Evolutionary conservation across 164 flowering plant genomes (phyloP), one percentile per base, ranked within the genome.

Genomic region (Aristolochia fimbriata): DNA sequence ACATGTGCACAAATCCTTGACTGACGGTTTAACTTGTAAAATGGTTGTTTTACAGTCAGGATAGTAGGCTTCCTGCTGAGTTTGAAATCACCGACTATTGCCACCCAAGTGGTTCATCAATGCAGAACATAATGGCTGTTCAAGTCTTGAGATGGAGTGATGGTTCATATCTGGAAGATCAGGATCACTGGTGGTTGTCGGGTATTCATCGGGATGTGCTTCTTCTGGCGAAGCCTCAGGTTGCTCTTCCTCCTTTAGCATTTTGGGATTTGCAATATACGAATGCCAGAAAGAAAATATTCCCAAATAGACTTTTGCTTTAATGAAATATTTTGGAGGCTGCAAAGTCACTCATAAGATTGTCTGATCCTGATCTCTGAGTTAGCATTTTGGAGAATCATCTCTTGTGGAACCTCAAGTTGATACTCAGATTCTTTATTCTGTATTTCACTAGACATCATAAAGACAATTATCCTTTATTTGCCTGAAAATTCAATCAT

Each of bases 151-250:
- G 91, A 80, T 93, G 99, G 99, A 87, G 94, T 79, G 97, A 90
- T 76, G 99, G 99, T 49, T 86, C 99, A 58, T 93, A 88, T 79
- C 96, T 93, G 68, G 99, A 93, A 82, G 99, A 93, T 80, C 99
- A 93, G 80, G 99, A 93, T 70, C 99, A 93, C 68, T 93, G 99
- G 99, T 77, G 99, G 97, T 63, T 93, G 55, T 93, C 97, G 68
- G 99, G 99, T 47, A 86, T 93, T 62, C 99, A 93, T 65, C 86
- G 99, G 56, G 92, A 93, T 72, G 99, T 90, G 73, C 84, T 86
- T 59, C 87, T 93, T 78, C 78, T 90, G 58, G 72, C 97, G 43
- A 93, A 93, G 76, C 97, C 99, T 49, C 76, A 87, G 97, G 99
- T 93, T 70, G 66, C 63, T 49, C 6, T 57, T 61, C 63, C 16